These are phyloP conservation scores for Hibiscus mutabilis DNA, from an alignment of 345 rosid genomes.

Conservation along the genomic window DNA sequence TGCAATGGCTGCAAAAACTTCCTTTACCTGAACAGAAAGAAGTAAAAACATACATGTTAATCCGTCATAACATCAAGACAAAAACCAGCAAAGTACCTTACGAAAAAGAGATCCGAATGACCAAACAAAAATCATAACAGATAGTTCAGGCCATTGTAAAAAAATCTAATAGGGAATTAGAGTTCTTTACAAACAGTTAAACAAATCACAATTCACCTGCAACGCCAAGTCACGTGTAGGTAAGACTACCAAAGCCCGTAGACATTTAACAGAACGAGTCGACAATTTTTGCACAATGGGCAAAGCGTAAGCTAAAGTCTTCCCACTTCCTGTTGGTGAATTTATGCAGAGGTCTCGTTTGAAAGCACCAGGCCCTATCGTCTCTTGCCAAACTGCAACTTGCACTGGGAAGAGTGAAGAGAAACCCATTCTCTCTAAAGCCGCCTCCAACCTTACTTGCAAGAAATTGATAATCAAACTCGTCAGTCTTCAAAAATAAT, in stretches of 20 bases:
- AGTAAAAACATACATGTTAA: no score
- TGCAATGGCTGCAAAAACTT: constrained; percentile 83
- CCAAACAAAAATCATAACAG: background rate
- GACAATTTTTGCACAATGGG: no score
- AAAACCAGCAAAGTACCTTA: background rate
- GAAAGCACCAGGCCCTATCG: constrained; percentile 79
- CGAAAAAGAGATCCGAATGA: background rate
- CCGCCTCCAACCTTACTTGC: constrained; percentile 52
- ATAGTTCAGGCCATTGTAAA: background rate
- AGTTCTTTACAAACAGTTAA: background rate
- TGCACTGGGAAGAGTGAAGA: constrained; percentile 76
- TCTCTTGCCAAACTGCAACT: constrained; percentile 90
- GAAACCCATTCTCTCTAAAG: constrained; percentile 55
- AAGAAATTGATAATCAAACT: background rate
- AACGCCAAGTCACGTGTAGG: constrained; percentile 93
- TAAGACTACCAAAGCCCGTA: constrained; percentile 86
- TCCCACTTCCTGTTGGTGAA: constrained; percentile 94
- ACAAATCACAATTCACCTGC: constrained; percentile 39
- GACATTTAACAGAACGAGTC: constrained; percentile 55
- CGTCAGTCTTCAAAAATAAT: background rate
- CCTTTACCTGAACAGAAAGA: constrained; percentile 57
- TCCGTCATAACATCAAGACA: no score
- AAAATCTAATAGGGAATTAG: background rate
- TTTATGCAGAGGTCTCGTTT: constrained; percentile 82
- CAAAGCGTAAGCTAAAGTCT: constrained; percentile 80